Conservation (phyloP, 148 eudicot species). For the Diospyros kaki region DNA sequence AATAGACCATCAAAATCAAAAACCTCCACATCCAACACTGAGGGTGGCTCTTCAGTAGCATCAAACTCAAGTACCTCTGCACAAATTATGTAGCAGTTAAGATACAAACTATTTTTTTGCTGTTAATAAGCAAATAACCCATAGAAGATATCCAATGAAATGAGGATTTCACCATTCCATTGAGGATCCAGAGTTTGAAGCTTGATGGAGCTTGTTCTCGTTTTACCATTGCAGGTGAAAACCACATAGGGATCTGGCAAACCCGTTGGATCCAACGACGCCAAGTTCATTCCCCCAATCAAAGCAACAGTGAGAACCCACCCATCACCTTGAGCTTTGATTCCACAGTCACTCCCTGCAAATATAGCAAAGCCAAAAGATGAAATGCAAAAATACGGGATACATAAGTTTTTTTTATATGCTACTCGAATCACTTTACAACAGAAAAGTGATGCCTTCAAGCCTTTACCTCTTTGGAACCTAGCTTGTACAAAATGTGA, state of each 20-base stretch:
- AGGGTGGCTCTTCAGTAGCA: constrained; percentile 82
- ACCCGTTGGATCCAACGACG: constrained; percentile 41
- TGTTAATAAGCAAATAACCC: not conserved
- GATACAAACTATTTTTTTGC: not conserved
- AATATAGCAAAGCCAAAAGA: not conserved
- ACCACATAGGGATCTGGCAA: constrained; percentile 81
- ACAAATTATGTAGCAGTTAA: not conserved
- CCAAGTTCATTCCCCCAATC: constrained; percentile 66
- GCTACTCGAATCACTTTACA: not conserved
- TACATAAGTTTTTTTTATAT: not conserved
- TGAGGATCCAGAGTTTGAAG: constrained; percentile 83
- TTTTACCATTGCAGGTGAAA: constrained; percentile 82
- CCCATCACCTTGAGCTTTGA: constrained; percentile 89
- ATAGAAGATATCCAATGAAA: not conserved
- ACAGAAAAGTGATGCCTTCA: not conserved
- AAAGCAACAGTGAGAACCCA: constrained; percentile 86
- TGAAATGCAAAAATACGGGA: not conserved
- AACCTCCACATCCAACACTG: constrained; percentile 83
- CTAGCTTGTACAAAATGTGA: constrained; percentile 78
- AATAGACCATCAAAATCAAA: constrained; percentile 90
- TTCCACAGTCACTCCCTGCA: constrained; percentile 80
- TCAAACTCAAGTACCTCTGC: constrained; percentile 94
- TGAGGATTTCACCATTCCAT: constrained; percentile 66
- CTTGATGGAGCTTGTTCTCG: constrained; percentile 86
- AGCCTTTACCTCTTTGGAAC: constrained; percentile 54